Evolutionary conservation across 2,329 filamentous ascomycete species (phyloP), one percentile per base, ranked within the genome.

Genomic region (Penicillium janthinellum): DNA sequence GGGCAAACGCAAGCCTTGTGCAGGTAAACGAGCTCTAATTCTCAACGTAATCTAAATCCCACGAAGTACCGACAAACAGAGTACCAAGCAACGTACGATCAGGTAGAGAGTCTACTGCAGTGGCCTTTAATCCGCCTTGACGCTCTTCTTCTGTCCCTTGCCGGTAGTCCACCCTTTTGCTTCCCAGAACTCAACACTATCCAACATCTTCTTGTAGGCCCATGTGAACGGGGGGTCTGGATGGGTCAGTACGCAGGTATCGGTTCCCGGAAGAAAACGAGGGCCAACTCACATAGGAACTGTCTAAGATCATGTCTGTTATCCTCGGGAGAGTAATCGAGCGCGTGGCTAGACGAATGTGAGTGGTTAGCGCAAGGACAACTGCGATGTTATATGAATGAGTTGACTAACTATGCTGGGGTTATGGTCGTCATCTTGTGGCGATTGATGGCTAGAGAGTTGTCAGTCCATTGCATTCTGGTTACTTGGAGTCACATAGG

Each of bases 291-390:
- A 73, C 70, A 88, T 58, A 86, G 70, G 66, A 86, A 86, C 28
- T 83, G 84, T 56, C 82, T 75, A 64, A 81, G 75, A 75, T 88
- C 86, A 62, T 81, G 86, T 4, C 86, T 73, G 64, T 88, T 87
- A 56, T 86, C 84, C 45, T 86, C 83, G 0, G 81, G 79, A 39
- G 73, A 79, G 64, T 88, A 87, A 14, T 75, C 71, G 56, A 75
- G 73, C 10, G 80, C 73, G 65, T 88, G 86, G 41, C 52, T 55
- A 14, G 10, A 45, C 5, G 38, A 53, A 25, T 3, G 2, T 17
- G 6, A n/a, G 1, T 11, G 15, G n/a, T 39, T 28, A 52, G 37
- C 2, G 5, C 17, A 5, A 6, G 17, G 14, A 38, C 3, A 39
- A 12, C 11, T 39, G 22, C 2, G 8, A 6, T 48, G 34, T 15